Percentiles rank a stretch among this genome's conserved stretches.
Conservation (phyloP, 2,329 filamentous ascomycete species). For the Botryotinia globosa region DNA sequence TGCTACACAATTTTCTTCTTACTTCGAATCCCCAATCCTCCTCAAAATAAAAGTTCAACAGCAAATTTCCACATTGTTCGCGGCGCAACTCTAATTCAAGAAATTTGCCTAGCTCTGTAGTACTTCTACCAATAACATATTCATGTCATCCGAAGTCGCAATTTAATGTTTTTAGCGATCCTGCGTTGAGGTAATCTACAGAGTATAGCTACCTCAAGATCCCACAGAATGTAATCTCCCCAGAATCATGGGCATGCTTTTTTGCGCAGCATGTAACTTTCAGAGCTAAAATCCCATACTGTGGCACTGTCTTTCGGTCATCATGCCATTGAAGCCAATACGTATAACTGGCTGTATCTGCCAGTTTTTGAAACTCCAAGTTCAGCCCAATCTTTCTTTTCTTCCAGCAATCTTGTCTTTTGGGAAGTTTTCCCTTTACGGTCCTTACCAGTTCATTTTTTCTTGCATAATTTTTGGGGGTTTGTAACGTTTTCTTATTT, state of each 20-base stretch:
- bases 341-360: slow-evolving; percentile 1
- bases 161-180: not conserved
- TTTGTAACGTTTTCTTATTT: not conserved
- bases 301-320: slow-evolving; percentile 3
- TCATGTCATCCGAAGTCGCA: not conserved
- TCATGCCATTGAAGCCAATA: not conserved
- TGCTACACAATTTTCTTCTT: not conserved
- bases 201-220: slow-evolving; percentile 1
- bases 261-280: not conserved
- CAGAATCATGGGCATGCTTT: not conserved
- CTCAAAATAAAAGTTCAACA: not conserved
- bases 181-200: not conserved
- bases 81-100: slow-evolving; percentile 1
- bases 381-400: not conserved
- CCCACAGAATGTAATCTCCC: slow-evolving; percentile 12
- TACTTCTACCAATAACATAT: not conserved
- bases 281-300: slow-evolving; percentile 1
- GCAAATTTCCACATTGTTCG: slow-evolving; percentile 15
- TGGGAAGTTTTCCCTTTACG: slow-evolving; percentile 9
- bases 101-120: not conserved
- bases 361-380: not conserved
- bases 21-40: slow-evolving; percentile 5
- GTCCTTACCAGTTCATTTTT: slow-evolving; percentile 11
- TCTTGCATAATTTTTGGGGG: not conserved
- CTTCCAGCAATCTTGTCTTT: not conserved